Base-by-base conservation (phyloP, 306 rosid genomes). In the Dicorynia guianensis region DNA sequence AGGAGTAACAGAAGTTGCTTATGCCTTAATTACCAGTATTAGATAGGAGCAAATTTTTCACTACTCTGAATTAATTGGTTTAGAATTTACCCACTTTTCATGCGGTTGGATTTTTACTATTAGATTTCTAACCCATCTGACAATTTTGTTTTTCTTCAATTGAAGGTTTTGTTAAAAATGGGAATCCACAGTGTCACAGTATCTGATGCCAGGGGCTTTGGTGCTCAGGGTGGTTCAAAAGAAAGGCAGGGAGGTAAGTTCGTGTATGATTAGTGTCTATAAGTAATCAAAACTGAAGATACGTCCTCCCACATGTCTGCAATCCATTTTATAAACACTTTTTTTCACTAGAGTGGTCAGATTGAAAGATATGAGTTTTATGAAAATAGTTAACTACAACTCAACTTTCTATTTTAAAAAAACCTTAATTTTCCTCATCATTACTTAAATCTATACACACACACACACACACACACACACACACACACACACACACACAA, bases 241-340 rank as follows among this genome's bases (percentile, higher is more conserved):
- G 98, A 95, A 82, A 95, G 98, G 87, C 97, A 95, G 7, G 98
- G 96, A 72, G 98, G 98, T 95, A 85, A 65, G 84, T 74, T 50
- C 58, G 1, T 69, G 6, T 8, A 67, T 62, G 42, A 36, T 70
- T 25, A 25, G 30, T 25, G 30, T 25, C 30, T 63, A 25, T 8
- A 56, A 63, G 35, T 56, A 44, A 53, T 68, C 39, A 46, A 61
- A 53, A 48, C 59, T 44, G 44, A 67, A 61, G 47, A 61, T 48
- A 34, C 43, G 6, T 48, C 65, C 48, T 14, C 69, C 8, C 57
- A 33, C 72, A 61, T 80, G 50, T 38, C 25, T 61, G 70, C 63
- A 53, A 43, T 62, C 69, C 63, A 20, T 34, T 58, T 46, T 46
- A 54, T 42, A 49, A 5, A 18, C 58, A 63, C 63, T 48, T 50